Base-by-base conservation (phyloP, 164 flowering plant species). In the Aristolochia fimbriata region DNA sequence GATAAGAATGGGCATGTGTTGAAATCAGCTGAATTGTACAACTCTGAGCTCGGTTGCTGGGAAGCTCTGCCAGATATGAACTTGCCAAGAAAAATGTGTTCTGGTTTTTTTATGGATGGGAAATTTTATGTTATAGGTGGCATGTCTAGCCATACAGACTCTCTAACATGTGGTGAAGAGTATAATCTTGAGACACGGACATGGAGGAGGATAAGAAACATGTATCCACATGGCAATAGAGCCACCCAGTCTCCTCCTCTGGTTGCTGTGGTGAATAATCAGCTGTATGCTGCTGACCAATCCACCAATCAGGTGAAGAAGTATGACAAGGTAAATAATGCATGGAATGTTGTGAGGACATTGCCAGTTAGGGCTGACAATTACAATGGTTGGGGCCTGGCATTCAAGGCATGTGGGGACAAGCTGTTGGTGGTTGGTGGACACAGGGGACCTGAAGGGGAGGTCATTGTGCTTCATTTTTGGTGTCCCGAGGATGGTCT, bases 371-470 rank as follows among this genome's bases (percentile, higher is more conserved):
- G 74, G 37, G 80, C 76, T 4, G 78, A 70, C 51, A 69, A 73
- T 2, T 57, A 65, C 59, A 71, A 72, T 65, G 80, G 80, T 49
- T 77, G 80, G 80, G 80, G 80, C 4, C 31, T 77, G 15, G 80
- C 80, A 10, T 74, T 77, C 60, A 74, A 73, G 70, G 76, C 74
- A 47, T 77, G 78, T 57, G 77, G 80, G 13, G 63, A 72, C 52
- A 62, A 64, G 63, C 61, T 77, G 33, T 54, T 77, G 20, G 78
- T 74, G 50, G 61, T 77, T 37, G 80, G 78, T 22, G 80, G 80
- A 13, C 80, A 66, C n/a, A 71, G 74, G 67, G 69, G 70, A 5
- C 45, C 51, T n/a, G 68, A 66, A 19, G 73, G 68, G 7, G 77
- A 71, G 47, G 63, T 64, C 17, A 70, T 74, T 55, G 71, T 71